Evolutionary conservation across 2,329 filamentous ascomycete genomes (phyloP).

Genomic region (Cladorrhinum sp.): DNA sequence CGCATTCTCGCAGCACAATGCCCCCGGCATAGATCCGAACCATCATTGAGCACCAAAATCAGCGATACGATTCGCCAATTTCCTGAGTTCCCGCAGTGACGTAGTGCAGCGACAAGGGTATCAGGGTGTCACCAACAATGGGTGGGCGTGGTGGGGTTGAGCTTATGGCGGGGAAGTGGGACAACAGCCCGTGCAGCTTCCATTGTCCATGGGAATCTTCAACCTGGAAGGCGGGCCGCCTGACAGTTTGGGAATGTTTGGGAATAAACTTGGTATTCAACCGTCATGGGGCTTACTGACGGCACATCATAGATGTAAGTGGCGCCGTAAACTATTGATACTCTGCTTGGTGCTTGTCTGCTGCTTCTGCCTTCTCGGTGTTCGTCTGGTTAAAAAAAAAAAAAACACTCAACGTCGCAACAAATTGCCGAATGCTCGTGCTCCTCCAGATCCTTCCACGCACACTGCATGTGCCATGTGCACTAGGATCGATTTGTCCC

Average conservation of each 20-base stretch:
- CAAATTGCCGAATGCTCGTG: neutral
- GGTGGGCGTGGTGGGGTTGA: neutral
- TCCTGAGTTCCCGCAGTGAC: constrained; percentile 20
- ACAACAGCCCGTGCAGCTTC: neutral
- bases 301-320: neutral
- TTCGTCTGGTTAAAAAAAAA: neutral
- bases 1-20: constrained; percentile 16
- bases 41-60: neutral
- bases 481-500: neutral
- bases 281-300: neutral
- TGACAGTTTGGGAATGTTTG: no score
- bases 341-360: neutral
- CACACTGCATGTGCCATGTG: neutral
- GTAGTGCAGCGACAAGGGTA: constrained; percentile 17
- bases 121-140: neutral
- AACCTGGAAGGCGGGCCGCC: constrained; percentile 13
- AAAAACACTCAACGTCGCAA: no score
- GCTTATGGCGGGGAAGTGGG: constrained; percentile 12
- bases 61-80: constrained; percentile 19
- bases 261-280: neutral
- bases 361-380: neutral
- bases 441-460: neutral
- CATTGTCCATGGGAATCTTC: neutral
- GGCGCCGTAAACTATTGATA: neutral
- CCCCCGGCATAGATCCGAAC: constrained; percentile 24